Base-by-base conservation (phyloP, 768 basidiomycete genomes). In the Xanthoconium stramineum region DNA sequence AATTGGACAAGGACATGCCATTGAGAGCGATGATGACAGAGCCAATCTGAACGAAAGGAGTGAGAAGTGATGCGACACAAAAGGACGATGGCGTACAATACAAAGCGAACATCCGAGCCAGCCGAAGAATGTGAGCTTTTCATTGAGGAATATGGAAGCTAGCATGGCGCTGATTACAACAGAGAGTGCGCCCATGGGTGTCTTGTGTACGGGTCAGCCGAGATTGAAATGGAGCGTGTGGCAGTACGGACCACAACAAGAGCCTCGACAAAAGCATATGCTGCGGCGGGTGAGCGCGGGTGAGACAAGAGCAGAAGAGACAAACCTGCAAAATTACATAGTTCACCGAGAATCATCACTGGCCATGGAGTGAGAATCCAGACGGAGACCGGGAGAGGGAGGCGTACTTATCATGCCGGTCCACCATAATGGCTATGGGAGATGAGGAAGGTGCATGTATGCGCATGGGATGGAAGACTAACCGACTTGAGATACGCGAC, bases 401-500 rank as follows among this genome's bases (percentile, higher is more conserved):
- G 35, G 30, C 37, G 9, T 39, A 89, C 91, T 88, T 48, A 69
- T 88, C 94, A 96, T 95, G 61, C 94, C 94, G 33, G 77, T 76
- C 96, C 94, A 98, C 96, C 94, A 97, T 81, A 96, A 67, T 64
- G 81, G 73, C 89, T 91, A 39, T 3, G 4, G 7, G 20, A 35
- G 0, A 37, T 67, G 46, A 61, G 42, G 24, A 40, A 24, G 29
- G n/a, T 20, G 57, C 37, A 46, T 52, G 32, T 64, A 58, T 57
- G 57, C 42, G 36, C 28, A 28, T 19, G 17, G 5, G 39, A 48
- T 9, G 33, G 47, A 35, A 50, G 45, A 78, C 89, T 71, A 71
- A 92, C 90, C 68, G 89, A 92, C 76, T 96, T 98, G 68, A 98
- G 83, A 76, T 98, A 99, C 13, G 83, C 92, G 56, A 96, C 93